phyloP scores from a whole-genome alignment of 805 yeast genomes.

The Hanseniaspora lachancei region DNA sequence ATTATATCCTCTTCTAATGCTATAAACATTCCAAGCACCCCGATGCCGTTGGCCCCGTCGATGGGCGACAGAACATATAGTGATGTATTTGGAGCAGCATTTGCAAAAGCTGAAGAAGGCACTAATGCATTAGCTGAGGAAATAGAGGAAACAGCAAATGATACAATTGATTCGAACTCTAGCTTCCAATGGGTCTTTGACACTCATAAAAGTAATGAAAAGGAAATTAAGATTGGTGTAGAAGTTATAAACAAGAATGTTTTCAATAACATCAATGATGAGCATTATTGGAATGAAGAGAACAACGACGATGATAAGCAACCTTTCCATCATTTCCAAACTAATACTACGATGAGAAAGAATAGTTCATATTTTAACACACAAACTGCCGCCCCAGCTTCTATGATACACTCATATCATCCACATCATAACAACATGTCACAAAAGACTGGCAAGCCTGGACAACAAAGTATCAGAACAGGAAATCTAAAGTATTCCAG shows the following conservation, averaged over 20 bases:
- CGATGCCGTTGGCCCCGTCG: constrained; percentile 11
- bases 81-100: constrained; percentile 6
- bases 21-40: constrained; percentile 12
- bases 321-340: background rate
- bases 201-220: constrained; percentile 51
- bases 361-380: constrained; percentile 5
- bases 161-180: constrained; percentile 22
- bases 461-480: background rate
- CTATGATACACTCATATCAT: constrained; percentile 19
- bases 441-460: constrained; percentile 18
- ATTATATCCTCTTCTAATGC: constrained; percentile 13
- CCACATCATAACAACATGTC: constrained; percentile 20
- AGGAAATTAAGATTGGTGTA: constrained; percentile 45
- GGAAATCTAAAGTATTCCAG: constrained; percentile 1
- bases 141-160: constrained; percentile 5
- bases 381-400: constrained; percentile 18
- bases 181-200: constrained; percentile 84
- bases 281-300: constrained; percentile 21
- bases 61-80: background rate
- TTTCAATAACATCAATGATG: constrained; percentile 21
- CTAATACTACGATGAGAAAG: constrained; percentile 4
- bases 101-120: background rate
- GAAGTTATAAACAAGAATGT: constrained; percentile 43
- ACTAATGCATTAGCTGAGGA: constrained; percentile 8
- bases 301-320: constrained; percentile 15